phyloP scores from a whole-genome alignment of 108 stramenopile genomes.

The Pseudonitzschia multiseries region DNA sequence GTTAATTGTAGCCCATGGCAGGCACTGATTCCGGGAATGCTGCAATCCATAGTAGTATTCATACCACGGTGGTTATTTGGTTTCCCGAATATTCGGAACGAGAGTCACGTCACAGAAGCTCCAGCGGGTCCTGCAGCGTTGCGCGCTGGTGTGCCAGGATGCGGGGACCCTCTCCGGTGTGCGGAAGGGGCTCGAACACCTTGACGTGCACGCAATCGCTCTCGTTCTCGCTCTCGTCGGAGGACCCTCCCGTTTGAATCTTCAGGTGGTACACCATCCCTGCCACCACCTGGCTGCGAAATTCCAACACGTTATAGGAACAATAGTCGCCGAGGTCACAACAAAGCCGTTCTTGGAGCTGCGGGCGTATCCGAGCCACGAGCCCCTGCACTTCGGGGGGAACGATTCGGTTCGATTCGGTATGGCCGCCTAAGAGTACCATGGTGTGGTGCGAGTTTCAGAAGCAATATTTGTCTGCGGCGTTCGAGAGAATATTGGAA shows the following conservation, averaged over 20 bases:
- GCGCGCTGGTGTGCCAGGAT: not conserved
- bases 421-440: not conserved
- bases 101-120: not conserved
- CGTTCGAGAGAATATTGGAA: no score
- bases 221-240: no score
- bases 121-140: conserved; percentile 4
- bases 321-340: not conserved
- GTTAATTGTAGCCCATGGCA: no score
- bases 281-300: conserved; percentile 3
- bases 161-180: not conserved
- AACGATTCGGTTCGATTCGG: not conserved
- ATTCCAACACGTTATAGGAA: not conserved
- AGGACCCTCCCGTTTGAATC: not conserved
- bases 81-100: no score
- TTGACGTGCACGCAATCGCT: not conserved
- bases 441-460: not conserved
- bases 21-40: no score
- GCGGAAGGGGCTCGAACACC: conserved; percentile 3
- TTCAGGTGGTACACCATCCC: conserved; percentile 16
- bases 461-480: no score
- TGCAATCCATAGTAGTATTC: no score
- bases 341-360: not conserved
- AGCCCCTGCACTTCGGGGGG: not conserved
- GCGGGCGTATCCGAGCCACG: not conserved
- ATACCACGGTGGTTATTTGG: no score